Base-by-base conservation (phyloP, 2,329 filamentous ascomycete genomes). In the Clarireedia monteithiana region DNA sequence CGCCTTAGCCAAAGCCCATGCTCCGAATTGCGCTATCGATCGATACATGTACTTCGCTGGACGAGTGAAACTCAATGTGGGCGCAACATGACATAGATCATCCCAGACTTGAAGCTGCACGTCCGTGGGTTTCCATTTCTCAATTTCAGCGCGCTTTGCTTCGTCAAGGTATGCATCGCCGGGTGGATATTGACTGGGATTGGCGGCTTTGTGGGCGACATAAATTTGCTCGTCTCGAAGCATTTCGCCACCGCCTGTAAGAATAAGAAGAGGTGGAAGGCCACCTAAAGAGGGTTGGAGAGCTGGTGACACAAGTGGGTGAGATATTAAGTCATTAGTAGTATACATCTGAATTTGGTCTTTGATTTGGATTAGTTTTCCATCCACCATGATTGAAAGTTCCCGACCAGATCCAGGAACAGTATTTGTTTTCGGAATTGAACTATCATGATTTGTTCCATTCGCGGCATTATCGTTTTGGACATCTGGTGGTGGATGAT, bases 71-170 rank as follows among this genome's bases (percentile, higher is more conserved):
- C 89, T 95, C n/a, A 97, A 77, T 0, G 91, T 96, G 0, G 92
- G 89, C 0, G 87, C 85, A 5, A 95, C 91, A 68, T 97, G 92
- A 66, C 94, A 97, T 2, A 97, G 75, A 64, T 96, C 88, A 57
- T 97, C 92, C 91, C 92, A 97, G 1, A 97, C 86, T 69, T 97
- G 94, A 2, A 99, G 78, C 68, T 96, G 91, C 0, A 97, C 92
- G 64, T 95, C 83, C 0, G 94, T 99, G 0, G 91, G 89, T 56
- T 83, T 82, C 70, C 89, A 95, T 59, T 79, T 83, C 38, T 77
- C 74, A 15, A 94, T 66, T 12, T 77, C 71, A 4, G 63, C 59
- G 50, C 70, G 72, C 2, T 77, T 76, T n/a, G 78, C 77, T 1
- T 79, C 77, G 36, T 85, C 77, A 58, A 94, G 74, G 45, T 82